A percentile compares a stretch with the other conserved stretches of the same genome.
These are phyloP conservation scores for Diutina sp. DNA, from an alignment of 1,139 yeast species.

Conservation along the genomic window DNA sequence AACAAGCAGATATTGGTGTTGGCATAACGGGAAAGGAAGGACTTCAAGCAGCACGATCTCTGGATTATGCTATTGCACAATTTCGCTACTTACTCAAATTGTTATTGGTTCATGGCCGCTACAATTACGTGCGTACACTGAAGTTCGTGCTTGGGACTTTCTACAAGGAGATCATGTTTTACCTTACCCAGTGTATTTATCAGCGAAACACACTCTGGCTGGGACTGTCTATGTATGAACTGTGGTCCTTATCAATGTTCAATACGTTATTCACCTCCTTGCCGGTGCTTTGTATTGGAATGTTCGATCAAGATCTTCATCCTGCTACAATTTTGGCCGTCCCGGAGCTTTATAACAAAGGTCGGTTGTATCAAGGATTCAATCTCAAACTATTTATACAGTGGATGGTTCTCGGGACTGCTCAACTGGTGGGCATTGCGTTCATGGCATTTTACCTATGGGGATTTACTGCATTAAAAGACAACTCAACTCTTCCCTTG, in stretches of 20 bases:
- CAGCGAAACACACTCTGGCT: constrained; percentile 84
- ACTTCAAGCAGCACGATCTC: constrained; percentile 86
- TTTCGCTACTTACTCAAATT: constrained; percentile 74
- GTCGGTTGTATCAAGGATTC: constrained; percentile 67
- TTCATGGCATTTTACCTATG: constrained; percentile 55
- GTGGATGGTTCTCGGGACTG: constrained; percentile 73
- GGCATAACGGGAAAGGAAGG: constrained; percentile 98
- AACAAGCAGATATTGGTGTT: constrained; percentile 94
- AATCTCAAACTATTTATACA: constrained; percentile 53
- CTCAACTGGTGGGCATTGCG: constrained; percentile 60
- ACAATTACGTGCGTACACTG: constrained; percentile 84
- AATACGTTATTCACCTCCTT: constrained; percentile 90
- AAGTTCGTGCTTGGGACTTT: constrained; percentile 90
- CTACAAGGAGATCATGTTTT: constrained; percentile 85
- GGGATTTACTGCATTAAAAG: constrained; percentile 54
- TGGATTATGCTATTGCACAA: constrained; percentile 94
- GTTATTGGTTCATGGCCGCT: constrained; percentile 86
- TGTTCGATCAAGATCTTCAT: constrained; percentile 81
- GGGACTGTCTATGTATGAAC: constrained; percentile 86
- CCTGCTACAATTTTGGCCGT: constrained; percentile 84
- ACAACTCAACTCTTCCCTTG: constrained; percentile 69
- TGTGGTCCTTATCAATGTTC: constrained; percentile 95
- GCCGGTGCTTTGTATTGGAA: constrained; percentile 88
- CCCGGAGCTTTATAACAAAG: constrained; percentile 78
- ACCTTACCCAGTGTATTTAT: constrained; percentile 75